Evolutionary conservation across 1,284 basidiomycete genomes (phyloP).

Genomic region (Pascua guehoae): DNA sequence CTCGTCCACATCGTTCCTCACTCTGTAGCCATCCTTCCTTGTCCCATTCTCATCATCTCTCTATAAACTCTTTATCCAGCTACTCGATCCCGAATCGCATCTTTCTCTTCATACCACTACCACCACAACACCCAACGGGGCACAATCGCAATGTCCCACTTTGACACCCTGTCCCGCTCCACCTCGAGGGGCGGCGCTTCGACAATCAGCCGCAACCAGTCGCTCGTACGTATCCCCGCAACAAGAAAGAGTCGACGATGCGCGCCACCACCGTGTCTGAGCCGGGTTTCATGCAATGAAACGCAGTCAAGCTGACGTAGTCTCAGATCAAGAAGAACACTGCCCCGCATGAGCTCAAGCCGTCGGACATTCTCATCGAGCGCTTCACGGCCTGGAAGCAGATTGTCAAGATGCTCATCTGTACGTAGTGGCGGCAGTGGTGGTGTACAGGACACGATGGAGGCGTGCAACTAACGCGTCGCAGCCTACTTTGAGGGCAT

Average conservation of each 20-base stretch:
- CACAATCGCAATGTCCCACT: constrained; percentile 42
- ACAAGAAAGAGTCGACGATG: not conserved
- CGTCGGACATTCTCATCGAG: constrained; percentile 95
- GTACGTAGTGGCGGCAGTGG: constrained; percentile 34
- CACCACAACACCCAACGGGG: not conserved
- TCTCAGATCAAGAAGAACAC: constrained; percentile 77
- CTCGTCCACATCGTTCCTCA: no score
- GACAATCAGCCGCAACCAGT: constrained; percentile 69
- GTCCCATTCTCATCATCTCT: not conserved
- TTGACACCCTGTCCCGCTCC: constrained; percentile 51
- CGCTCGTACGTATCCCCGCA: constrained; percentile 53
- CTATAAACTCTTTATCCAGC: constrained; percentile 4
- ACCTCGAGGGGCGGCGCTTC: constrained; percentile 63
- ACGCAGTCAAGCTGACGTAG: no score
- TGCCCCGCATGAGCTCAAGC: constrained; percentile 81
- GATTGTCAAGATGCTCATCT: constrained; percentile 91
- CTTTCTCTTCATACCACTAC: not conserved
- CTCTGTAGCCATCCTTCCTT: no score
- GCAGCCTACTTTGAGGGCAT: constrained; percentile 65
- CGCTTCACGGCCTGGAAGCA: constrained; percentile 62
- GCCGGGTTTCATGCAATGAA: no score
- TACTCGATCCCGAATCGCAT: not conserved
- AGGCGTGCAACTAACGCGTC: not conserved
- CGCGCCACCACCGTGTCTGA: not conserved
- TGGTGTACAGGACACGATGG: not conserved